Base-by-base conservation (phyloP, 1,139 yeast genomes). In the Yamadazyma kanchanaburiensis region DNA sequence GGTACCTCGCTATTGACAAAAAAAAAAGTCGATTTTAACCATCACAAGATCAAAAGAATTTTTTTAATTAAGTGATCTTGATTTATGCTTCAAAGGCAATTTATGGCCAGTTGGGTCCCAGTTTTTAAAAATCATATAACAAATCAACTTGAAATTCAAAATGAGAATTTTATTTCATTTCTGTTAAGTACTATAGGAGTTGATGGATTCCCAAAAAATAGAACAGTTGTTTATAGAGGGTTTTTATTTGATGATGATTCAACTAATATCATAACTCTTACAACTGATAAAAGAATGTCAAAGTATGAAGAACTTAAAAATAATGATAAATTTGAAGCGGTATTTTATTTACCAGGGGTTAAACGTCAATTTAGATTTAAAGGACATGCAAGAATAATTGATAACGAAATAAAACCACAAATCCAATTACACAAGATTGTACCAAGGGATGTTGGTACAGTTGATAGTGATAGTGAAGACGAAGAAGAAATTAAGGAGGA, bases 51-150 rank as follows among this genome's bases (percentile, higher is more conserved):
- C 32, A 22, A 15, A 21, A 11, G n/a, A n/a, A n/a, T n/a, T n/a
- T n/a, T 18, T 21, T 28, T 16, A 11, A 16, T 15, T 7, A 14
- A 12, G 12, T 14, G 20, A 21, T n/a, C 21, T 10, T 12, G 3
- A 17, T 6, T 8, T 6, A 52, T 52, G 58, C 34, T 53, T 25
- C 57, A 51, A 27, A 40, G 41, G 34, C 78, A 73, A 45, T 70
- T 68, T 42, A 75, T 77, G 79, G 87, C 84, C 22, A 79, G 84
- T 8, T 80, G 88, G 88, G 78, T 75, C 49, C 81, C 86, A 3
- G 47, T 70, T 9, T 78, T 80, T 46, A 57, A 58, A 23, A 65
- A 62, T 32, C 72, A 80, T n/a, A 45, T 74, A 14, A 64, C 65
- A 21, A 58, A 19, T 9, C 47, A 68, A 24, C 77, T 77, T 37